Evolutionary conservation across 345 rosid genomes (phyloP).

Genomic region (Rhizophora apiculata): DNA sequence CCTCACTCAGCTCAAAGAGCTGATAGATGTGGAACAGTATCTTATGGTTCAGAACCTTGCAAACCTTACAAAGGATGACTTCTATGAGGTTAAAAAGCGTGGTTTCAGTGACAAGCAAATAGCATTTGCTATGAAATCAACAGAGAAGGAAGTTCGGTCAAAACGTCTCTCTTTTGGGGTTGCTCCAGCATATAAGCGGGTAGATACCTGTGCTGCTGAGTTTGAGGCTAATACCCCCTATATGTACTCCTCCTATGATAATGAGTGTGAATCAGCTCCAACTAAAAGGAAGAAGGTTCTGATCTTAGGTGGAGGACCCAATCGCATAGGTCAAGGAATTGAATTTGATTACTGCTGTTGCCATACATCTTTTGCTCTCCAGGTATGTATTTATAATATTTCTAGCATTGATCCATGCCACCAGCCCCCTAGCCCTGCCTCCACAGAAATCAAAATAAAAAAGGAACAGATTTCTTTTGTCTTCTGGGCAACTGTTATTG

Average conservation of each 20-base stretch:
- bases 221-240: conserved; percentile 95
- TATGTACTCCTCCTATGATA: conserved; percentile 94
- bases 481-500: too few species aligned
- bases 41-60: conserved; percentile 58
- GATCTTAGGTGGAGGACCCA: conserved; percentile 98
- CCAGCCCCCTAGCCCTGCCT: too few species aligned
- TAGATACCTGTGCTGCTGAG: conserved; percentile 98
- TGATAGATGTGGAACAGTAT: conserved; percentile 89
- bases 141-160: conserved; percentile 74
- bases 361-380: conserved; percentile 91
- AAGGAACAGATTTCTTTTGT: too few species aligned
- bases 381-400: conserved; percentile 47
- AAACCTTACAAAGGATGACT: conserved; percentile 69
- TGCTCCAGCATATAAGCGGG: conserved; percentile 82
- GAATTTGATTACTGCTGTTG: conserved; percentile 99
- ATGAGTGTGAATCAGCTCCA: conserved; percentile 91
- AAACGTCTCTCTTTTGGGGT: conserved; percentile 67
- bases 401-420: background rate
- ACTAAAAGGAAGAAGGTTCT: conserved; percentile 71
- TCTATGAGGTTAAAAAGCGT: conserved; percentile 68
- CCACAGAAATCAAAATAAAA: too few species aligned
- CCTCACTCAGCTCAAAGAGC: conserved; percentile 80
- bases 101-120: conserved; percentile 97
- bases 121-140: conserved; percentile 82
- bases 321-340: conserved; percentile 96